Evolutionary conservation across 768 basidiomycete genomes (phyloP).

Genomic region (Trametes meyenii): DNA sequence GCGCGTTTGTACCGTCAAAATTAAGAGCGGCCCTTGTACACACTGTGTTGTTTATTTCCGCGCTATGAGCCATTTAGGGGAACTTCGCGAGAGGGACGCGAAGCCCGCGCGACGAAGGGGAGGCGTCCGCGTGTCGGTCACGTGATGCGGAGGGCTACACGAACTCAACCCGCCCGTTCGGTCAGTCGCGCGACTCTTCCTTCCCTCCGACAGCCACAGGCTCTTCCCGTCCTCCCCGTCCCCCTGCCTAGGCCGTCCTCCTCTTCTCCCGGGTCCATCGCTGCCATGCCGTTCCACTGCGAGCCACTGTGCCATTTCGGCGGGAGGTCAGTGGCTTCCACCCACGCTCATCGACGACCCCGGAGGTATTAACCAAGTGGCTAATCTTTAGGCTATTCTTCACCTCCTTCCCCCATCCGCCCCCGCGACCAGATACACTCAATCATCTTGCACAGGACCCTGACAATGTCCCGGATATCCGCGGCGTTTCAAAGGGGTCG

Average conservation of each 20-base stretch:
- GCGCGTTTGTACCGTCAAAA: not conserved
- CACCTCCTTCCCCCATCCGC: conserved; percentile 82
- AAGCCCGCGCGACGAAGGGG: conserved; percentile 20
- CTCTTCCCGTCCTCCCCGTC: conserved; percentile 19
- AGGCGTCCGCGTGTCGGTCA: conserved; percentile 33
- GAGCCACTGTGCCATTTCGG: conserved; percentile 81
- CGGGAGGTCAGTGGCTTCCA: conserved; percentile 58
- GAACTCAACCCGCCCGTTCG: conserved; percentile 26
- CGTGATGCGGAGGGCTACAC: conserved; percentile 29
- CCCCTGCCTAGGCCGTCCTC: conserved; percentile 11
- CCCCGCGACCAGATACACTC: conserved; percentile 64
- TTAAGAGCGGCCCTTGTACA: not conserved
- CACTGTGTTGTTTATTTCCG: not conserved
- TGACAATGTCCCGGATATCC: conserved; percentile 60
- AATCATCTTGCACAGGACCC: conserved; percentile 60
- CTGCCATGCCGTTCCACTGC: conserved; percentile 50
- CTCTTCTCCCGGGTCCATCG: not conserved
- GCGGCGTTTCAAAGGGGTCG: conserved; percentile 59
- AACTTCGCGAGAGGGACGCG: conserved; percentile 7
- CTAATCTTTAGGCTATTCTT: conserved; percentile 65
- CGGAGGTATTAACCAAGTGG: conserved; percentile 12
- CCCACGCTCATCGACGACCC: conserved; percentile 7
- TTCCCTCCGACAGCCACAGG: conserved; percentile 20
- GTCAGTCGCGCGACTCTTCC: conserved; percentile 25
- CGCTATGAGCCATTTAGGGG: not conserved